Conservation (phyloP, 1,284 basidiomycete species). For the Marasmius sp. region DNA sequence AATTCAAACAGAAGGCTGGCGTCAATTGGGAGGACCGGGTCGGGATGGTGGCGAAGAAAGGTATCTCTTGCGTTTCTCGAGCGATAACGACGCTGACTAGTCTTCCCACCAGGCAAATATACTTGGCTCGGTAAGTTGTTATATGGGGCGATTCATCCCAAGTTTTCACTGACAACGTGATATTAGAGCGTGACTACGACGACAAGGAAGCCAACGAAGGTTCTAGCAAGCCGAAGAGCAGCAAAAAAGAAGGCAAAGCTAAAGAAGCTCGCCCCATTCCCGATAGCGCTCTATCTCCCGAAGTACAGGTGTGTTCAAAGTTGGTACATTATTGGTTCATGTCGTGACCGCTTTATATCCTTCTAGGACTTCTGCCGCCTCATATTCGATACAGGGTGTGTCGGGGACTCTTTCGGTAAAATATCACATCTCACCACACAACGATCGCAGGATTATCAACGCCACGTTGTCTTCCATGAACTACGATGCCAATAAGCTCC, state of each 20-base stretch:
- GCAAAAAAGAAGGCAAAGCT: conserved; percentile 26
- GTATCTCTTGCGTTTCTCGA: conserved; percentile 25
- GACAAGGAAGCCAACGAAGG: conserved; percentile 39
- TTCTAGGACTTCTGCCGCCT: conserved; percentile 48
- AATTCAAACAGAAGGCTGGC: conserved; percentile 57
- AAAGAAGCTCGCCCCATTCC: conserved; percentile 45
- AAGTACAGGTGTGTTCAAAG: conserved; percentile 44
- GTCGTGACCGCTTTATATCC: background rate
- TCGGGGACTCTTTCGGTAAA: background rate
- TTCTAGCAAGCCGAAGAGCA: conserved; percentile 6
- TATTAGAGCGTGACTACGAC: conserved; percentile 50
- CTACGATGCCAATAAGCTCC: conserved; percentile 69
- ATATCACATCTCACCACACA: background rate
- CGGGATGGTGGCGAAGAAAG: conserved; percentile 55
- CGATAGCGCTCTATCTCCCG: conserved; percentile 42
- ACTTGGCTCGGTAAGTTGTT: conserved; percentile 49
- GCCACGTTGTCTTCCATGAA: conserved; percentile 65
- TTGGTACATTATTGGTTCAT: background rate
- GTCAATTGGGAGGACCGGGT: conserved; percentile 52
- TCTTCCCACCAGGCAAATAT: conserved; percentile 50
- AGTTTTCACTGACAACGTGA: background rate
- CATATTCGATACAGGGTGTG: conserved; percentile 55
- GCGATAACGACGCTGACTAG: background rate
- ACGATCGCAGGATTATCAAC: conserved; percentile 45
- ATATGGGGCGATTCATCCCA: background rate